phyloP scores from a whole-genome alignment of 805 yeast species.

The Hanseniaspora occidentalis region DNA sequence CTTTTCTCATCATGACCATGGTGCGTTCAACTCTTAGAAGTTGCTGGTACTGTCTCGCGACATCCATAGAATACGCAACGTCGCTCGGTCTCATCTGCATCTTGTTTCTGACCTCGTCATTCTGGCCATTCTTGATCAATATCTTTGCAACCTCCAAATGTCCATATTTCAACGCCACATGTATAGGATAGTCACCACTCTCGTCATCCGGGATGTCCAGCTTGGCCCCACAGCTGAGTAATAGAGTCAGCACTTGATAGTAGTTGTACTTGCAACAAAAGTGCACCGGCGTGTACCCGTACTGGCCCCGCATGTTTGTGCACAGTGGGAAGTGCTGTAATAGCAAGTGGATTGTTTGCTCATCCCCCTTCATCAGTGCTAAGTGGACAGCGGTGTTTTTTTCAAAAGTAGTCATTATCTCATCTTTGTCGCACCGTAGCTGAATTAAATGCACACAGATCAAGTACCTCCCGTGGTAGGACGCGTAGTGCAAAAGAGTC shows the following conservation, averaged over 20 bases:
- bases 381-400: slow-evolving; percentile 59
- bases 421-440: slow-evolving; percentile 40
- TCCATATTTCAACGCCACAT: slow-evolving; percentile 67
- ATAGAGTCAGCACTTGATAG: slow-evolving; percentile 47
- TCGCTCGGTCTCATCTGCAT: slow-evolving; percentile 60
- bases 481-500: slow-evolving; percentile 74
- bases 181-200: slow-evolving; percentile 74
- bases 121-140: slow-evolving; percentile 33
- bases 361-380: slow-evolving; percentile 50
- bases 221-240: slow-evolving; percentile 68
- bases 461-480: slow-evolving; percentile 57
- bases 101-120: slow-evolving; percentile 35
- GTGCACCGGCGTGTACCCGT: slow-evolving; percentile 56
- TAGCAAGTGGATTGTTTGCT: slow-evolving; percentile 60
- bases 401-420: slow-evolving; percentile 39
- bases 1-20: not conserved
- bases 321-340: slow-evolving; percentile 51
- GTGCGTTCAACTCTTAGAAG: slow-evolving; percentile 12
- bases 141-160: slow-evolving; percentile 42
- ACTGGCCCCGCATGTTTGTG: slow-evolving; percentile 34
- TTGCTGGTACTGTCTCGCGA: slow-evolving; percentile 30
- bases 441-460: slow-evolving; percentile 48
- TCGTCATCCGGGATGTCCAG: slow-evolving; percentile 50
- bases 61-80: slow-evolving; percentile 41
- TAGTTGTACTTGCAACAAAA: slow-evolving; percentile 49